A percentile compares a stretch with the other conserved stretches of the same genome.
Evolutionary conservation across 1,139 yeast species (phyloP).

Genomic region (Pichia cactophila): DNA sequence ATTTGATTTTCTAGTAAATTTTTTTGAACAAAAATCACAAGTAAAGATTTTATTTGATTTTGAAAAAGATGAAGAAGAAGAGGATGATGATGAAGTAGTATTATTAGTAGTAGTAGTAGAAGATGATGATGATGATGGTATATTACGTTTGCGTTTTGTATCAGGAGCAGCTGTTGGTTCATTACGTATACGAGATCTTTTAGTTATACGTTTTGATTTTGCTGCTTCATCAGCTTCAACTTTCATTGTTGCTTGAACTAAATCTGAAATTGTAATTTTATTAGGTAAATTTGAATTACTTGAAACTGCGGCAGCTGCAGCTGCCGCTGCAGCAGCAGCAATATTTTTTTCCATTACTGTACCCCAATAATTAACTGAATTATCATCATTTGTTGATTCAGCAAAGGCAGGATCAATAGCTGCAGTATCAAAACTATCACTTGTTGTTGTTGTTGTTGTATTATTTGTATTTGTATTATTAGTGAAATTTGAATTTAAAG

Average conservation of each 20-base stretch:
- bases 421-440: not conserved
- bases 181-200: not conserved
- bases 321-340: not conserved
- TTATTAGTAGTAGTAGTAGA: not conserved
- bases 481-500: not conserved
- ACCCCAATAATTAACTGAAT: slow-evolving; percentile 1
- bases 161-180: not conserved
- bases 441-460: not conserved
- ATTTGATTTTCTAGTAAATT: slow-evolving; percentile 88
- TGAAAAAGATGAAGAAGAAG: not conserved
- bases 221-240: slow-evolving; percentile 5
- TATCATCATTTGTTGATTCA: not conserved
- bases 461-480: not conserved
- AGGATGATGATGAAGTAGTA: not conserved
- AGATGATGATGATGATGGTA: not conserved
- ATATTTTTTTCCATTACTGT: slow-evolving; percentile 1
- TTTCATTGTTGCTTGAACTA: slow-evolving; percentile 9
- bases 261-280: slow-evolving; percentile 6
- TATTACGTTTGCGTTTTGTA: not conserved
- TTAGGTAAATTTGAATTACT: not conserved
- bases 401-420: not conserved
- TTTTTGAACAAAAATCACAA: slow-evolving; percentile 77
- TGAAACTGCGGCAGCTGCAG: not conserved
- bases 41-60: slow-evolving; percentile 41
- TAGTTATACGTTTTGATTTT: not conserved